These are phyloP conservation scores for Solanum acaule DNA, from an alignment of 257 asterid species.

Conservation along the genomic window DNA sequence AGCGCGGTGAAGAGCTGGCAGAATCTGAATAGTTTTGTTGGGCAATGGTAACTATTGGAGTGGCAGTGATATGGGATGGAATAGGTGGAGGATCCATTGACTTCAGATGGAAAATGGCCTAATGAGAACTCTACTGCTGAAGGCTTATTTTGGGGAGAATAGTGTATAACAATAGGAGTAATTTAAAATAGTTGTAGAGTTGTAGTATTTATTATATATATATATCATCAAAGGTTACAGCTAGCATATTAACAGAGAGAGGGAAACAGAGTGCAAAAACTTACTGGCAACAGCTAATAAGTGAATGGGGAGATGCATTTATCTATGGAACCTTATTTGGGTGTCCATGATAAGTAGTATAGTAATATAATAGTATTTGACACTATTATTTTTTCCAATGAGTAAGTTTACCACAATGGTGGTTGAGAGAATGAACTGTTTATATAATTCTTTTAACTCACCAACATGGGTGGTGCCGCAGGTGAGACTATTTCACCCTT, in stretches of 20 bases:
- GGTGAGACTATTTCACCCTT: no score
- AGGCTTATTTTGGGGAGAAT: not conserved
- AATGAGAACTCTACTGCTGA: not conserved
- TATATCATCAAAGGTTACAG: not conserved
- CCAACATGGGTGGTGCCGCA: no score
- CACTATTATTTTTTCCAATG: not conserved
- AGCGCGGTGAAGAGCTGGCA: conserved; percentile 35
- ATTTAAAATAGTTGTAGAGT: not conserved
- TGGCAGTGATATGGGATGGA: conserved; percentile 9
- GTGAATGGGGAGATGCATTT: not conserved
- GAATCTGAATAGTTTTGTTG: conserved; percentile 31
- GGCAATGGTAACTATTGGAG: not conserved
- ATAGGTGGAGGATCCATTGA: conserved; percentile 43
- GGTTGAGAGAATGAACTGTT: not conserved
- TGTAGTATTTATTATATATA: not conserved
- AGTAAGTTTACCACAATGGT: not conserved
- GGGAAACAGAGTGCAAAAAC: not conserved
- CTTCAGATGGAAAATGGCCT: not conserved
- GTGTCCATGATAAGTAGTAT: not conserved
- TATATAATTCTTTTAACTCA: no score
- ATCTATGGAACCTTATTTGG: not conserved
- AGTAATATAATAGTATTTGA: not conserved
- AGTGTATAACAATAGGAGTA: not conserved
- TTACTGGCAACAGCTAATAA: not conserved
- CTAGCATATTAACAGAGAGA: not conserved